Evolutionary conservation across 2,329 filamentous ascomycete genomes (phyloP).

Genomic region (Talaromyces sp.): DNA sequence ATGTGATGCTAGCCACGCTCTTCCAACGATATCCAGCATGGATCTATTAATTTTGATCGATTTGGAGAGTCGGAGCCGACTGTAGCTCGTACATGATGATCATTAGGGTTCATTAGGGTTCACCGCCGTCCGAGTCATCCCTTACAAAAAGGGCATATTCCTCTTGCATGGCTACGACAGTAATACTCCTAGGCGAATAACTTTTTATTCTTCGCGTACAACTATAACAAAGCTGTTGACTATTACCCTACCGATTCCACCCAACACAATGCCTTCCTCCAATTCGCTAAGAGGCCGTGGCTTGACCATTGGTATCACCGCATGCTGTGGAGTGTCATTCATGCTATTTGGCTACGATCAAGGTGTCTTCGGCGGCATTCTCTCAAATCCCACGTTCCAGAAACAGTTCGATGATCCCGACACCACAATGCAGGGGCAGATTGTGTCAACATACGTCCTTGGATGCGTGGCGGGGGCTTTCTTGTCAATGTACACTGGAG

Average conservation of each 20-base stretch:
- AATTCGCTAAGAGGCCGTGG: constrained; percentile 4
- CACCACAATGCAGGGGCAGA: constrained; percentile 21
- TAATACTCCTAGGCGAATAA: not conserved
- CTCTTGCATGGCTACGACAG: not conserved
- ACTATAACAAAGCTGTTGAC: not conserved
- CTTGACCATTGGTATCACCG: constrained; percentile 15
- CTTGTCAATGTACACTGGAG: constrained; percentile 18
- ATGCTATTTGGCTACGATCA: constrained; percentile 27
- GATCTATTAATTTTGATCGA: not conserved
- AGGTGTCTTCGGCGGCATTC: constrained; percentile 23
- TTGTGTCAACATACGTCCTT: constrained; percentile 21
- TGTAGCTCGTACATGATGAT: not conserved
- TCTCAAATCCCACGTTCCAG: constrained; percentile 18
- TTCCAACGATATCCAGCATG: not conserved
- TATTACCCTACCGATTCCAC: not conserved
- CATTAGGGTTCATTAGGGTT: not conserved
- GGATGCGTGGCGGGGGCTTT: constrained; percentile 20
- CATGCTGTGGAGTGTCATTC: constrained; percentile 18
- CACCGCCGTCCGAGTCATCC: not conserved
- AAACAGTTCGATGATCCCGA: constrained; percentile 18
- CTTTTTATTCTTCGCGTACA: not conserved
- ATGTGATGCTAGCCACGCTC: not conserved
- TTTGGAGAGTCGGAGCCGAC: not conserved
- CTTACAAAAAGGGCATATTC: not conserved
- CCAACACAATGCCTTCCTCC: not conserved